A percentile compares a stretch with the other conserved stretches of the same genome.
Conservation (phyloP, 169 alveolate genomes). For the Condylostoma magnum region DNA sequence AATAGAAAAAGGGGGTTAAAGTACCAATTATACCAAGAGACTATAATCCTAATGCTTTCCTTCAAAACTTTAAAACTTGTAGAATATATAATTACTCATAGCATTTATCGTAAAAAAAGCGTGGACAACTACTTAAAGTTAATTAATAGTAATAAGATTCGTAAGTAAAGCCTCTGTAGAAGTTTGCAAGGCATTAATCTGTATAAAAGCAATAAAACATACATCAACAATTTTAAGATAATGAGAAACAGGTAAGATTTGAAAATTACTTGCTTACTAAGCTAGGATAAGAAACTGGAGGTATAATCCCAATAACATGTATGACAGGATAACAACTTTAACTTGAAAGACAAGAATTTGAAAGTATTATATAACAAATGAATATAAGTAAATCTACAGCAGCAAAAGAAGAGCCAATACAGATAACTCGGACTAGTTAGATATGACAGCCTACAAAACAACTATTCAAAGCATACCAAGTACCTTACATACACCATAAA, state of each 20-base stretch:
- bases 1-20: neutral
- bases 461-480: too few species aligned
- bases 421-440: too few species aligned
- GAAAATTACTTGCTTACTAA: neutral
- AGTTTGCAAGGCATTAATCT: neutral
- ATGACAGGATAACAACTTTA: conserved; percentile 27
- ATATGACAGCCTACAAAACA: too few species aligned
- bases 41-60: neutral
- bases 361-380: neutral
- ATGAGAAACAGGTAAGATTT: neutral
- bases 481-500: too few species aligned
- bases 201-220: neutral
- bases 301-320: neutral
- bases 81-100: neutral
- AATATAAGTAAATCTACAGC: neutral
- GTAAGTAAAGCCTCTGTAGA: neutral
- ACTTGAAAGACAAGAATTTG: conserved; percentile 6
- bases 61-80: neutral
- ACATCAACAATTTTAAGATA: neutral
- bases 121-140: neutral
- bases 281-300: conserved; percentile 27
- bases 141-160: neutral
- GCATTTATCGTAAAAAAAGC: neutral
- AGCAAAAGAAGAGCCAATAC: neutral
- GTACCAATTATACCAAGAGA: neutral